Percentiles rank a stretch among this genome's conserved stretches.
Conservation (phyloP, 139 green algal genomes). For the Mesotaenium endlicherianum region DNA sequence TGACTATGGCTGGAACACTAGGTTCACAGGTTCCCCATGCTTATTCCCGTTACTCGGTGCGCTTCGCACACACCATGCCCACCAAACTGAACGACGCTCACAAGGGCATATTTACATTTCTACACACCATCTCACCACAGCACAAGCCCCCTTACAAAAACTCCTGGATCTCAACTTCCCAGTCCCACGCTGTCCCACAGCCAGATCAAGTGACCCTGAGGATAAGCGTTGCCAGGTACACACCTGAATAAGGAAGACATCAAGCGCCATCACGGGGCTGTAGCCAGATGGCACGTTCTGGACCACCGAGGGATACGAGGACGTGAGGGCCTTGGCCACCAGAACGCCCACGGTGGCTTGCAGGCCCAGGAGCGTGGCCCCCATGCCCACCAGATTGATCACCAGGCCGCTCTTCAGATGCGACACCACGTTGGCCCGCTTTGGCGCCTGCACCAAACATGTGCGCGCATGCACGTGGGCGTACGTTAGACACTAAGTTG, state of each 20-base stretch:
- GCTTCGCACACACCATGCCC: not conserved
- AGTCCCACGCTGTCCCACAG: not conserved
- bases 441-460: slow-evolving; percentile 40
- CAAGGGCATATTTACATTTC: no score
- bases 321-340: slow-evolving; percentile 95
- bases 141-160: no score
- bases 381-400: slow-evolving; percentile 83
- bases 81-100: not conserved
- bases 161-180: not conserved
- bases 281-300: slow-evolving; percentile 61
- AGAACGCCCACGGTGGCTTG: slow-evolving; percentile 88
- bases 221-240: not conserved
- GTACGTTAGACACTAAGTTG: not conserved
- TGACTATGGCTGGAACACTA: no score
- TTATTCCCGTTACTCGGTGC: not conserved
- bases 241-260: slow-evolving; percentile 97
- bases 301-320: slow-evolving; percentile 56
- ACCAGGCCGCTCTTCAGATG: slow-evolving; percentile 67
- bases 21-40: no score
- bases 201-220: not conserved
- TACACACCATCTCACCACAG: no score
- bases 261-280: slow-evolving; percentile 94
- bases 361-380: slow-evolving; percentile 75
- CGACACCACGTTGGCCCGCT: slow-evolving; percentile 54
- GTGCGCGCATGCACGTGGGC: not conserved